Conservation (phyloP, 306 rosid species). For the Dryas alaskensis region DNA sequence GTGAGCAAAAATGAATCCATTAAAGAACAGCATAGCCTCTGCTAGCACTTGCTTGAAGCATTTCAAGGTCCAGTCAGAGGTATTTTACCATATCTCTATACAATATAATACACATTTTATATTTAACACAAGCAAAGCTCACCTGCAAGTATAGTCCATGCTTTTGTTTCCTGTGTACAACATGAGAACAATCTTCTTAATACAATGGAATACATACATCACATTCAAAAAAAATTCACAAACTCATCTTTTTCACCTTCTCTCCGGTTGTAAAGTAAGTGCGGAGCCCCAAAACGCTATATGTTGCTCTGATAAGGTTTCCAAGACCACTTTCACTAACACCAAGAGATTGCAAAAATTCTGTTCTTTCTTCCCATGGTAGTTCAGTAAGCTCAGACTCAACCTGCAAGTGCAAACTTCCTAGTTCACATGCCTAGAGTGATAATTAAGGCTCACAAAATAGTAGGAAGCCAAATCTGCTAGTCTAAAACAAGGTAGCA, state of each 20-base stretch:
- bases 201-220: constrained; percentile 11
- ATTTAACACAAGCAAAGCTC: constrained; percentile 33
- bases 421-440: constrained; percentile 5
- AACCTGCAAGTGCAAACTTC: constrained; percentile 57
- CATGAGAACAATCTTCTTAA: constrained; percentile 24
- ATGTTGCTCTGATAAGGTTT: constrained; percentile 85
- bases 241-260: constrained; percentile 57
- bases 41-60: background rate
- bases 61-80: background rate
- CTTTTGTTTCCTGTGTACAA: constrained; percentile 77
- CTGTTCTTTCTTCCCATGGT: constrained; percentile 75
- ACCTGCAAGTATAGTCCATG: constrained; percentile 98
- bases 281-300: constrained; percentile 73
- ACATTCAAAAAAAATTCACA: constrained; percentile 14
- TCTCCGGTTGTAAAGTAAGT: constrained; percentile 97
- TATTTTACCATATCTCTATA: background rate
- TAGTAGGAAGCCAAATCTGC: background rate
- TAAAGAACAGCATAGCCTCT: background rate
- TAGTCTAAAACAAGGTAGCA: background rate
- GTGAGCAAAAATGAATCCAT: too few species aligned
- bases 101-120: constrained; percentile 9
- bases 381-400: constrained; percentile 95
- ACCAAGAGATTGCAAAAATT: constrained; percentile 87
- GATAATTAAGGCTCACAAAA: constrained; percentile 22
- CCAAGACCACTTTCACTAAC: constrained; percentile 95